Base-by-base conservation (phyloP, 2,329 filamentous ascomycete genomes). In the Claviceps humidiphila region DNA sequence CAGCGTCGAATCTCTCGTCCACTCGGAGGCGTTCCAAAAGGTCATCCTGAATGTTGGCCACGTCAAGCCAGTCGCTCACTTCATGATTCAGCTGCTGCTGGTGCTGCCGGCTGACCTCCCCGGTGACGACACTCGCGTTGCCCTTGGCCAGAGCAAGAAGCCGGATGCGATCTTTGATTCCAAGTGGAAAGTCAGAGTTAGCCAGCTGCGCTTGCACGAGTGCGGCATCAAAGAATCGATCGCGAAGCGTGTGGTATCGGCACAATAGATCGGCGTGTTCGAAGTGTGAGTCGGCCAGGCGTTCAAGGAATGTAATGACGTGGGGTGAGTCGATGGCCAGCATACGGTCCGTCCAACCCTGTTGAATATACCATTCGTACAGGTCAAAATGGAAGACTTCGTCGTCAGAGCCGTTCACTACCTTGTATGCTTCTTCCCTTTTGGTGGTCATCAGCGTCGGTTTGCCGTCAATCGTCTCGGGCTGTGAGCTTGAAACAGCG, bases 341-440 rank as follows among this genome's bases (percentile, higher is more conserved):
- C 30, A 98, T 78, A 14, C 89, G 84, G 57, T 96, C 89, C 9
- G 81, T 85, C 82, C 87, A 90, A 17, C 86, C 85, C 64, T 90
- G 84, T 51, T 78, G 71, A 58, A 97, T 82, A 67, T 98, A 98
- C 91, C 93, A 98, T 62, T 96, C 90, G 65, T 96, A 98, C n/a
- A 98, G 76, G 61, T 88, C 89, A 55, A 88, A 94, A 65, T 97
- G 85, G 72, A 98, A 98, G 4, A 96, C 87, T 62, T 96, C 88
- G 59, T 98, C 93, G 14, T 84, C 79, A 0, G 91, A 95, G 54
- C 78, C 80, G 63, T 94, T 88, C 60, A 98, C 89, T 2, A 96
- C 87, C 45, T 84, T 80, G 68, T 97, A 95, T 0, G 93, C 91
- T 70, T 98, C 91, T 49, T 81, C 80, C 57, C 87, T 80, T 66